phyloP scores from a whole-genome alignment of 2,329 filamentous ascomycete species.

The Arthrinium phaeospermum region DNA sequence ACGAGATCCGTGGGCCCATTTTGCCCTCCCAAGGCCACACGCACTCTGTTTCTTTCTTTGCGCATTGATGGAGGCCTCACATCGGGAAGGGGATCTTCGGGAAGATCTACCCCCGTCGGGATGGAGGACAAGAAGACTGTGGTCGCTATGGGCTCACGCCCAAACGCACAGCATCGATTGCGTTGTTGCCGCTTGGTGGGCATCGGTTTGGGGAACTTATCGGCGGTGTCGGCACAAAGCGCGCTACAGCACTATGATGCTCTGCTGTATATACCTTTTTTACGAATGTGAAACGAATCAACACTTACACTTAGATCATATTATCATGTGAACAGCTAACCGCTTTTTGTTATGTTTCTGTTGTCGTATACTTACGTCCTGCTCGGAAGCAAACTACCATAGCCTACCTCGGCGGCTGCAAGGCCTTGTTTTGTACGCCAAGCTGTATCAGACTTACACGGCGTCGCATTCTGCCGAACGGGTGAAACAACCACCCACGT shows the following conservation, averaged over 20 bases:
- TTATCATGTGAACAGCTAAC: background rate
- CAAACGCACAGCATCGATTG: constrained; percentile 19
- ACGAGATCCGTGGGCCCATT: constrained; percentile 3
- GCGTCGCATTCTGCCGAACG: constrained; percentile 3
- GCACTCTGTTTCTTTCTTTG: constrained; percentile 12
- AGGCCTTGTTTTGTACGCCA: background rate
- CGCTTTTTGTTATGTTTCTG: background rate
- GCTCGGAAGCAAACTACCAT: background rate
- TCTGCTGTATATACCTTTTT: constrained; percentile 18
- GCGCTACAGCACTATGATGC: background rate
- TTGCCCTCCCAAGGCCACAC: background rate
- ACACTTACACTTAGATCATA: background rate
- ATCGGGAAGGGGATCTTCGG: constrained; percentile 1
- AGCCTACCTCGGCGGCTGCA: background rate
- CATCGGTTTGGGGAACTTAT: constrained; percentile 14
- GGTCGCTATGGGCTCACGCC: constrained; percentile 4
- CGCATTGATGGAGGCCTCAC: constrained; percentile 18
- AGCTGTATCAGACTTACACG: background rate
- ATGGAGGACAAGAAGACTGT: background rate
- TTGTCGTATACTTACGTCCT: too few relatives aligned
- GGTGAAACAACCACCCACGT: constrained; percentile 8
- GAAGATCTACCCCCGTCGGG: constrained; percentile 7
- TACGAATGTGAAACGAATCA: constrained; percentile 17
- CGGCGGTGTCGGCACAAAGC: constrained; percentile 13
- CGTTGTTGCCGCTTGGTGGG: constrained; percentile 16